These are phyloP conservation scores for Eucalyptus regnans DNA, from an alignment of 345 rosid species.

Conservation along the genomic window DNA sequence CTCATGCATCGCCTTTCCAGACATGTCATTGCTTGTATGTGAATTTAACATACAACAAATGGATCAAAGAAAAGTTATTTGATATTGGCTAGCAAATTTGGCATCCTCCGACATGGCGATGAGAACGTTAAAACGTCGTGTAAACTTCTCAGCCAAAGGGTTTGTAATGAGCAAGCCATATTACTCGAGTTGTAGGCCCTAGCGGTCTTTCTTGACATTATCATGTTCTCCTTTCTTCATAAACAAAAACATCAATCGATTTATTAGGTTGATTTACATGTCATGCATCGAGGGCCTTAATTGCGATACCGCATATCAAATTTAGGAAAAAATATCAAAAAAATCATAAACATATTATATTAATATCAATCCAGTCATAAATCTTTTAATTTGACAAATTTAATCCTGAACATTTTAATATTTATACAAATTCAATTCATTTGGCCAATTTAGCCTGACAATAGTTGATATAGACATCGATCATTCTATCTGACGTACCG, in stretches of 20 bases:
- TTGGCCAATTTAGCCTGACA: fast-evolving
- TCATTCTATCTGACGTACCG: fast-evolving
- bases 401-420: fast-evolving
- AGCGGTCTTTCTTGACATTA: not conserved
- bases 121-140: not conserved
- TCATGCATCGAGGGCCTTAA: not conserved
- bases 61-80: not conserved
- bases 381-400: fast-evolving
- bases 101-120: not conserved
- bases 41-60: not conserved
- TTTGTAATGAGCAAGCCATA: not conserved
- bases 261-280: not conserved
- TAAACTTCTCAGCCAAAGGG: not conserved
- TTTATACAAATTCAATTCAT: no score
- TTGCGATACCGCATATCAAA: not conserved
- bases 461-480: fast-evolving
- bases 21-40: not conserved
- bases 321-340: not conserved
- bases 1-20: not conserved
- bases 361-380: no score
- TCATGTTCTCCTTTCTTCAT: not conserved
- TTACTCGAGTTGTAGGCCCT: not conserved
- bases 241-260: not conserved
- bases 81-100: not conserved
- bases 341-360: fast-evolving